Percentiles rank a stretch among this genome's conserved stretches.
These are phyloP conservation scores for Cardamine occulta DNA, from an alignment of 345 rosid species.

Conservation along the genomic window DNA sequence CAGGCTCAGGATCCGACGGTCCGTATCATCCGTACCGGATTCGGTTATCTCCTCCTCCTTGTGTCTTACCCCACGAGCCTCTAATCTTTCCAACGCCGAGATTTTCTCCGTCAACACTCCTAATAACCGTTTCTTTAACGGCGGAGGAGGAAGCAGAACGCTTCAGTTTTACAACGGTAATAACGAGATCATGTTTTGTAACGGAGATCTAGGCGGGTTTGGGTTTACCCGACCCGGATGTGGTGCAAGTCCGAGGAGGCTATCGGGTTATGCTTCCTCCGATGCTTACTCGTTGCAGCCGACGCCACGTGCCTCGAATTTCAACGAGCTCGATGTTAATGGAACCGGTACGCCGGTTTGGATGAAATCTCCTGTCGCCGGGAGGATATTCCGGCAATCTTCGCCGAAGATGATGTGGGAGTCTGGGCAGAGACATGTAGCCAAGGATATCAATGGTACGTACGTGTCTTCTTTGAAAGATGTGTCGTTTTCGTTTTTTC, in stretches of 20 bases:
- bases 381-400: slow-evolving; percentile 74
- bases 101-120: slow-evolving; percentile 59
- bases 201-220: slow-evolving; percentile 56
- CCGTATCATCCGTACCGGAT: slow-evolving; percentile 47
- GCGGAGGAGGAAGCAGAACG: slow-evolving; percentile 58
- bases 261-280: slow-evolving; percentile 72
- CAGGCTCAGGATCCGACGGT: slow-evolving; percentile 44
- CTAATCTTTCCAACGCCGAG: slow-evolving; percentile 58
- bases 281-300: slow-evolving; percentile 72
- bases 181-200: slow-evolving; percentile 57
- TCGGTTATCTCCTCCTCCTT: slow-evolving; percentile 40
- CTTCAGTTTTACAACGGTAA: slow-evolving; percentile 46
- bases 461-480: slow-evolving; percentile 18
- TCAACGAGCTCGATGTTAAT: slow-evolving; percentile 48
- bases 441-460: slow-evolving; percentile 60
- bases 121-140: slow-evolving; percentile 57
- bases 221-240: slow-evolving; percentile 55
- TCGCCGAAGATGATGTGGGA: slow-evolving; percentile 57
- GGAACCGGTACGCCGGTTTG: slow-evolving; percentile 43
- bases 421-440: slow-evolving; percentile 43
- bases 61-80: slow-evolving; percentile 55
- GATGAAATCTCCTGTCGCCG: slow-evolving; percentile 48
- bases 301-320: slow-evolving; percentile 57
- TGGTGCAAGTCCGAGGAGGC: slow-evolving; percentile 52
- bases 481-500: slow-evolving; percentile 27